Base-by-base conservation (phyloP, 1,284 basidiomycete genomes). In the Moesziomyces aphidis region DNA sequence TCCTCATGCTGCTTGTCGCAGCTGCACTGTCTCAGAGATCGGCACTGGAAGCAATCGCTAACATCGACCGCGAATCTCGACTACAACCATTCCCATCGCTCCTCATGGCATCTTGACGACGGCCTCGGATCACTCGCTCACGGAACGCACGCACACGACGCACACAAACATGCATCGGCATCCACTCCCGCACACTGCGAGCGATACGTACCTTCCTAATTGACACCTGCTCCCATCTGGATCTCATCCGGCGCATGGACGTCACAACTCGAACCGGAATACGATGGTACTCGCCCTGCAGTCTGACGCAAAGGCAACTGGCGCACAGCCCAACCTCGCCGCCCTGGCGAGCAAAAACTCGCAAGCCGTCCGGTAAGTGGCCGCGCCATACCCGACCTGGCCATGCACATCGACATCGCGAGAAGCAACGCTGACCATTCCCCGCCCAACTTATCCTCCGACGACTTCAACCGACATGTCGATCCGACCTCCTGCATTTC, bases 271-370 rank as follows among this genome's bases (percentile, higher is more conserved):
- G 31, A 34, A 11, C 31, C 31, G 10, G 31, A 13, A 34, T 13
- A 42, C 39, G 39, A 42, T 42, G 39, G 23, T 19, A 19, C 17
- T 11, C 4, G 11, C 19, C 7, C 11, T 24, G n/a, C 24, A 70
- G 72, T 74, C 72, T 52, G 67, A 74, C 67, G 67, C 72, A 61
- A 74, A 71, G 47, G 57, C 73, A n/a, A 48, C 68, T 15, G 68
- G 68, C 55, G 64, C 67, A 8, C 63, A 71, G 60, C 67, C 76
- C 50, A 78, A 78, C 62, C 72, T 78, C 54, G 76, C 76, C 52
- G 76, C 76, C 57, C 52, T 78, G 57, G 76, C 76, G 21, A 68
- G 61, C 56, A 70, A 62, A 54, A 70, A 76, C 64, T 78, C 76
- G 22, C 63, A 65, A 36, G 55, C 71, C 42, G 71, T 78, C 44